Evolutionary conservation across 177 flowering plant species (phyloP).

Genomic region (Vitis hybrid): DNA sequence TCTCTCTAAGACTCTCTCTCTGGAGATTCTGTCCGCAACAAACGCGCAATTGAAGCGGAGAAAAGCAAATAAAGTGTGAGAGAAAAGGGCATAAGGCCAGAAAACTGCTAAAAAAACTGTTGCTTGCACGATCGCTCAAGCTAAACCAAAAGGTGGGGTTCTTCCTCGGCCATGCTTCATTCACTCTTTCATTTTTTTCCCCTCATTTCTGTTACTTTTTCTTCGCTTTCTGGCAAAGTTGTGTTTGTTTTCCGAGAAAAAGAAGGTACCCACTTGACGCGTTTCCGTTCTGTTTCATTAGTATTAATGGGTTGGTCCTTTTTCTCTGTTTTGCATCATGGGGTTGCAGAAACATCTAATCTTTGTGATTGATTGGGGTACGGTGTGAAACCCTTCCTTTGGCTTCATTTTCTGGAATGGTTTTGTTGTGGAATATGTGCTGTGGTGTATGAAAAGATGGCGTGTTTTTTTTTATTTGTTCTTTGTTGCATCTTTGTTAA

Average conservation of each 20-base stretch:
- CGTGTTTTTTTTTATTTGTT: too few species aligned
- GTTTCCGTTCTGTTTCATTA: neutral
- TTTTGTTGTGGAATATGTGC: too few species aligned
- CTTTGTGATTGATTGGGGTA: neutral
- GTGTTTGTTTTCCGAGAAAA: neutral
- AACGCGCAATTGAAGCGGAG: constrained; percentile 20
- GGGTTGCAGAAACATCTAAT: neutral
- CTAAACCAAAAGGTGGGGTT: constrained; percentile 8
- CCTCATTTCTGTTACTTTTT: constrained; percentile 13
- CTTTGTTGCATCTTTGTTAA: too few species aligned
- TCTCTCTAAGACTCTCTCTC: neutral
- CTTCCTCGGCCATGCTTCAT: neutral
- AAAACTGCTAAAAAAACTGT: constrained; percentile 10
- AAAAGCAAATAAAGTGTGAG: too few species aligned
- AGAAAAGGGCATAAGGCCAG: constrained; percentile 10
- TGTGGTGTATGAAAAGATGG: too few species aligned
- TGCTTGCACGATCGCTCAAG: constrained; percentile 53
- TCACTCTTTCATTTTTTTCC: neutral
- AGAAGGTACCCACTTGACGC: constrained; percentile 17
- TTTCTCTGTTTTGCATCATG: neutral
- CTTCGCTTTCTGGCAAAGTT: constrained; percentile 26
- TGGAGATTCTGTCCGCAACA: constrained; percentile 15
- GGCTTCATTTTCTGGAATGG: too few species aligned
- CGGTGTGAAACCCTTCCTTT: too few species aligned
- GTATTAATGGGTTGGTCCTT: neutral